These are phyloP conservation scores for Hypholoma sublateritium DNA, from an alignment of 768 basidiomycete species.

Conservation along the genomic window DNA sequence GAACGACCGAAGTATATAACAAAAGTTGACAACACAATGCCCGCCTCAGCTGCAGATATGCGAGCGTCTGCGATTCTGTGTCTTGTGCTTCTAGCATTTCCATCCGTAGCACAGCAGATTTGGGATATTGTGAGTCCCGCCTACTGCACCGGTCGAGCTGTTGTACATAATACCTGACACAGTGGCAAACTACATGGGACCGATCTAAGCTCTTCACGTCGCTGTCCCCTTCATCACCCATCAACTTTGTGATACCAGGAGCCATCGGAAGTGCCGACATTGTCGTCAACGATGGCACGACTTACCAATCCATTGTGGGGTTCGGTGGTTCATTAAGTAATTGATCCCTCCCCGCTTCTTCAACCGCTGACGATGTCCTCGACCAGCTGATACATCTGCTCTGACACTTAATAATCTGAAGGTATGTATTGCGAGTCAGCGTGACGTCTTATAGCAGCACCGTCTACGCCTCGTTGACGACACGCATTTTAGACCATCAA, in stretches of 20 bases:
- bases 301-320: constrained; percentile 65
- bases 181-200: constrained; percentile 67
- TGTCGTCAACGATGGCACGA: constrained; percentile 48
- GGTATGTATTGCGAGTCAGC: constrained; percentile 24
- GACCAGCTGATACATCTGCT: constrained; percentile 71
- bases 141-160: background rate
- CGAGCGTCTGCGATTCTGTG: background rate
- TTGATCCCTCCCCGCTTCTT: background rate
- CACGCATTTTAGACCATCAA: constrained; percentile 41
- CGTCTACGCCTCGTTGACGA: background rate
- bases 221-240: constrained; percentile 42
- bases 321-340: constrained; percentile 68
- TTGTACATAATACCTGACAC: background rate
- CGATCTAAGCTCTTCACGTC: constrained; percentile 51
- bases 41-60: background rate
- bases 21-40: background rate
- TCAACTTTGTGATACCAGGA: constrained; percentile 59
- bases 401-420: constrained; percentile 61
- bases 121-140: constrained; percentile 47
- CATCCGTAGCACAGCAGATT: constrained; percentile 47
- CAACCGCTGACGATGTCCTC: background rate
- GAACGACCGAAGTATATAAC: background rate
- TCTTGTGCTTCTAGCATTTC: background rate
- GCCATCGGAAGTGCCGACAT: constrained; percentile 62
- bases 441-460: background rate